Conservation (phyloP, 805 yeast genomes). For the Candida maris region DNA sequence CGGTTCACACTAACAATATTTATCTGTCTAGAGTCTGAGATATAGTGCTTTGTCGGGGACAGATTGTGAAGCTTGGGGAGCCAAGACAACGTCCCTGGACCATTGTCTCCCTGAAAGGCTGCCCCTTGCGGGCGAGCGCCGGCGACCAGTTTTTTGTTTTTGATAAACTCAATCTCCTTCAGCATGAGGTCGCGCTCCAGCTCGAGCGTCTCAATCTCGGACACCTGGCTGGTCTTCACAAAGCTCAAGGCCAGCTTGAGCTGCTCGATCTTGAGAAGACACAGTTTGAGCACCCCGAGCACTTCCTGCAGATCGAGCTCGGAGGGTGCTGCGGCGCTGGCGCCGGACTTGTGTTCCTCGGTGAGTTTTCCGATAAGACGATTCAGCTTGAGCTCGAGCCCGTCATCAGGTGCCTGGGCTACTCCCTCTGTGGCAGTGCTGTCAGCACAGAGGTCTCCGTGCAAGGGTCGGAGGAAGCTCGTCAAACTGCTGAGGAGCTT, state of each 20-base stretch:
- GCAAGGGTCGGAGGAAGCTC: background rate
- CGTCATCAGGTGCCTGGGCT: conserved; percentile 23
- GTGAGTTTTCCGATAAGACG: conserved; percentile 10
- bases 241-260: conserved; percentile 14
- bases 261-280: conserved; percentile 19
- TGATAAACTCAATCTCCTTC: conserved; percentile 25
- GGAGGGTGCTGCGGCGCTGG: background rate
- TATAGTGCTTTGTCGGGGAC: conserved; percentile 8
- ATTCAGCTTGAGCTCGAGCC: conserved; percentile 20
- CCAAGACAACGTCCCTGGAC: background rate
- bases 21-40: conserved; percentile 10
- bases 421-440: background rate
- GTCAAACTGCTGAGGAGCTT: conserved; percentile 5
- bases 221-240: conserved; percentile 14
- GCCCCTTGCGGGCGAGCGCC: background rate
- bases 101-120: background rate
- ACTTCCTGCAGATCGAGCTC: conserved; percentile 5
- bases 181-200: conserved; percentile 22
- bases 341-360: conserved; percentile 1
- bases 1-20: conserved; percentile 11
- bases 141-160: conserved; percentile 4
- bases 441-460: background rate
- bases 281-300: conserved; percentile 13
- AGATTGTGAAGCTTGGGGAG: conserved; percentile 11
- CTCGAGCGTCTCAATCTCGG: conserved; percentile 22